These are phyloP conservation scores for Peterozyma toletana DNA, from an alignment of 805 yeast genomes.

Conservation along the genomic window DNA sequence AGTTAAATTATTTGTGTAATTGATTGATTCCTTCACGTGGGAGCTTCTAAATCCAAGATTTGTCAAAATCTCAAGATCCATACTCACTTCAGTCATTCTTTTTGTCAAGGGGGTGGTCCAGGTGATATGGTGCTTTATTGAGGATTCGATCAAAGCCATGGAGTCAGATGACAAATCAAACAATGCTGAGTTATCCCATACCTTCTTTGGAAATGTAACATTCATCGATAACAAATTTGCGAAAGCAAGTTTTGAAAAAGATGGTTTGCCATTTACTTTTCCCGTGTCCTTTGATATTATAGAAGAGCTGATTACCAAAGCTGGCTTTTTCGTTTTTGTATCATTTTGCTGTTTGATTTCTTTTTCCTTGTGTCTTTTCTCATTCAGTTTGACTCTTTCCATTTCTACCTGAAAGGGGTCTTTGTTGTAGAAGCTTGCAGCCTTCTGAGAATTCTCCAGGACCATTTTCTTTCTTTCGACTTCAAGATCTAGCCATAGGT, in stretches of 20 bases:
- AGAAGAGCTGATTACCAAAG: conserved; percentile 27
- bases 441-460: conserved; percentile 37
- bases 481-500: conserved; percentile 72
- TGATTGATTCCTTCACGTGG: conserved; percentile 69
- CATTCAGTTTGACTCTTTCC: conserved; percentile 44
- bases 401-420: conserved; percentile 72
- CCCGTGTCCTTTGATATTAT: conserved; percentile 8
- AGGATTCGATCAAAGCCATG: conserved; percentile 54
- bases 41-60: conserved; percentile 59
- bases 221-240: conserved; percentile 3
- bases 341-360: conserved; percentile 39
- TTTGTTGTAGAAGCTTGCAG: conserved; percentile 46
- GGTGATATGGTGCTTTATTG: conserved; percentile 47
- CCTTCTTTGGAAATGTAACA: conserved; percentile 38
- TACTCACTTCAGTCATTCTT: conserved; percentile 1
- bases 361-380: conserved; percentile 36
- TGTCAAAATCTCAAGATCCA: conserved; percentile 9
- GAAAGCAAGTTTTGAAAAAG: conserved; percentile 5
- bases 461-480: conserved; percentile 43
- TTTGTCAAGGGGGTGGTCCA: conserved; percentile 34
- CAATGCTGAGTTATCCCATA: conserved; percentile 65
- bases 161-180: conserved; percentile 62
- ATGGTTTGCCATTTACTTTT: conserved; percentile 1
- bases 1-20: conserved; percentile 42
- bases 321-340: conserved; percentile 40